Evolutionary conservation across 2,329 filamentous ascomycete species (phyloP).

Genomic region (Lecanicillium sp.): DNA sequence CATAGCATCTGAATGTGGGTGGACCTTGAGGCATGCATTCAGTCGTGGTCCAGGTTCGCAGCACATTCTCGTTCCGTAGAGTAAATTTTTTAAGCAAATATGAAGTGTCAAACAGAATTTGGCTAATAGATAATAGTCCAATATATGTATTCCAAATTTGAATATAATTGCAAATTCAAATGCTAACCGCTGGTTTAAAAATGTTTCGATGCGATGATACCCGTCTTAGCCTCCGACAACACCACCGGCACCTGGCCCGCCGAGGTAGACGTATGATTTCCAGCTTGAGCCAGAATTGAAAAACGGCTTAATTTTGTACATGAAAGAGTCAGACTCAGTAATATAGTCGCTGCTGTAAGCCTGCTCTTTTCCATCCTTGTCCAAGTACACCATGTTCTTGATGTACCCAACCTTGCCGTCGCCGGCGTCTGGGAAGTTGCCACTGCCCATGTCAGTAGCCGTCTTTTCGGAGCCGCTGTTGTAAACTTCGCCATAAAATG

Average conservation of each 20-base stretch:
- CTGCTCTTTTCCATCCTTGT: constrained; percentile 2
- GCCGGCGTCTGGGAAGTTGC: constrained; percentile 18
- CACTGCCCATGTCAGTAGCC: constrained; percentile 21
- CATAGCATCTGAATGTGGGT: too few species aligned
- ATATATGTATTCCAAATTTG: too few species aligned
- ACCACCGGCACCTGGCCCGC: constrained; percentile 18
- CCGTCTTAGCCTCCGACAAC: constrained; percentile 16
- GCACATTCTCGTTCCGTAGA: too few species aligned
- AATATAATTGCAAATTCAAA: too few species aligned
- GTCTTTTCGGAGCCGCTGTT: constrained; percentile 17
- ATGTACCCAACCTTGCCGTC: constrained; percentile 17
- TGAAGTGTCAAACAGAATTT: too few species aligned
- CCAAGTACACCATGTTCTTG: constrained; percentile 17
- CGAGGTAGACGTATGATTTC: constrained; percentile 18
- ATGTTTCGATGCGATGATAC: too few species aligned
- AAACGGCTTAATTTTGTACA: constrained; percentile 15
- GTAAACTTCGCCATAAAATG: constrained; percentile 20
- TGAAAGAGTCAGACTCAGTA: constrained; percentile 14
- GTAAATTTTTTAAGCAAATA: too few species aligned
- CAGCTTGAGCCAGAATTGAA: constrained; percentile 16
- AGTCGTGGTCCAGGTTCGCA: background rate
- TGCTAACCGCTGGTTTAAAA: too few species aligned
- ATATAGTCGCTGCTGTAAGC: constrained; percentile 10
- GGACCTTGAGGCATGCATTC: too few species aligned
- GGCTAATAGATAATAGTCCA: too few species aligned